Base-by-base conservation (phyloP, 257 asterid genomes). In the Solanum pinnatisectum region DNA sequence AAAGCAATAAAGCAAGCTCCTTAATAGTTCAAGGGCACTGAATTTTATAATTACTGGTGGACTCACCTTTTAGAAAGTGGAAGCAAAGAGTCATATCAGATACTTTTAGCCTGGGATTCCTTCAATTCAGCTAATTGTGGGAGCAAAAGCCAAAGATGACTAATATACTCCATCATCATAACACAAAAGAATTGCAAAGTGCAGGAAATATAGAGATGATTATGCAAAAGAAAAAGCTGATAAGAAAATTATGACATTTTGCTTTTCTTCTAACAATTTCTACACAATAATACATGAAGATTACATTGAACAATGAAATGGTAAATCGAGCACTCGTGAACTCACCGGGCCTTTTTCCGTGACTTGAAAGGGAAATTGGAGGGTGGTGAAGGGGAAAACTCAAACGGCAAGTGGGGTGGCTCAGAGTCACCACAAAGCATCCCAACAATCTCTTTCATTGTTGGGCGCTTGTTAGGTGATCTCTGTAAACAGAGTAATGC, bases 381-480 rank as follows among this genome's bases (percentile, higher is more conserved):
- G 3, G 99, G 98, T 9, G 99, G 98, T 3, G 98, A 95, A 5
- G 99, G 98, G 46, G 99, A 96, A 74, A 96, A 96, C 91, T 95
- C 98, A 39, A 95, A 92, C 0, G 99, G 99, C 92, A 96, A 92
- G 78, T 91, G 91, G n/a, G 99, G 99, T 0, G 97, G 93, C 89
- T 94, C 98, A 1, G 98, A 91, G 86, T 92, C 92, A 59, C 99
- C 98, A 1, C 95, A 92, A 49, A 95, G 98, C 98, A 96, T 95
- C 81, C 92, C 95, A 81, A 96, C 96, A 1, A 95, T 93, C 65
- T 95, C 98, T 67, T 91, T 93, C 97, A 95, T 93, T 4, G 93
- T 46, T 4, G 98, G 99, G 18, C 99, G 95, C 86, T 94, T 95
- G 39, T 87, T 87, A 22, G 99, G 97, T 9, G 93, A 93, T 85